phyloP scores from a whole-genome alignment of 176 grass and related monocot genomes.

The Cenchrus purpureus region DNA sequence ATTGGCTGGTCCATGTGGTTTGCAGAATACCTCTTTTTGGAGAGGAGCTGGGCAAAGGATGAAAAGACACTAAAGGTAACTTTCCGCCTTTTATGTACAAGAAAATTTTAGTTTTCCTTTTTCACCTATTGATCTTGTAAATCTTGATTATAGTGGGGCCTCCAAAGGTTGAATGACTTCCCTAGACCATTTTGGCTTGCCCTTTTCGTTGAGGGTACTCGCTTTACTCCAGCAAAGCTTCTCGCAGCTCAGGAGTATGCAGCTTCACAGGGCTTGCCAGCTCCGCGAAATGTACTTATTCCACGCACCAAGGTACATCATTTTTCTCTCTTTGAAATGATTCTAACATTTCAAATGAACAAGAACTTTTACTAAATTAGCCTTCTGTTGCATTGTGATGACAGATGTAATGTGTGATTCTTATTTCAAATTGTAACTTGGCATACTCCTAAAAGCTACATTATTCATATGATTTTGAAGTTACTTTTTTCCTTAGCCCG shows the following conservation, averaged over 20 bases:
- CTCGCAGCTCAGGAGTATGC: constrained; percentile 92
- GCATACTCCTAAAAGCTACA: not conserved
- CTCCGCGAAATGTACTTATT: constrained; percentile 90
- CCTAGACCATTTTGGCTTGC: constrained; percentile 97
- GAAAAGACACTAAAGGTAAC: constrained; percentile 76
- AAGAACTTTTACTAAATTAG: not conserved
- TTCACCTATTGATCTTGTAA: constrained; percentile 4
- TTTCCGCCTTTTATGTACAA: constrained; percentile 8
- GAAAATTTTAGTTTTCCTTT: not conserved
- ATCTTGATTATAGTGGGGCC: constrained; percentile 58
- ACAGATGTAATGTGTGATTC: constrained; percentile 12
- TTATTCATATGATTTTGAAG: not conserved
- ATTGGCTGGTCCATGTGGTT: constrained; percentile 97
- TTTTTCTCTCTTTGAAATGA: constrained; percentile 12
- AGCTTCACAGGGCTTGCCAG: constrained; percentile 69
- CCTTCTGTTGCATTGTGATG: constrained; percentile 10
- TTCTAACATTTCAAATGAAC: constrained; percentile 11
- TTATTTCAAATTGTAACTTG: not conserved
- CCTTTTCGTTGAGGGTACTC: constrained; percentile 87
- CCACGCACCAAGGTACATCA: constrained; percentile 87
- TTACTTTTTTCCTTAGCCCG: not conserved
- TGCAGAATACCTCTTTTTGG: constrained; percentile 87
- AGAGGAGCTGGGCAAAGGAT: constrained; percentile 92
- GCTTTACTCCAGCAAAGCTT: constrained; percentile 82
- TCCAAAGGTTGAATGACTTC: constrained; percentile 81